Evolutionary conservation across 306 rosid genomes (phyloP).

Genomic region (Corylus avellana): DNA sequence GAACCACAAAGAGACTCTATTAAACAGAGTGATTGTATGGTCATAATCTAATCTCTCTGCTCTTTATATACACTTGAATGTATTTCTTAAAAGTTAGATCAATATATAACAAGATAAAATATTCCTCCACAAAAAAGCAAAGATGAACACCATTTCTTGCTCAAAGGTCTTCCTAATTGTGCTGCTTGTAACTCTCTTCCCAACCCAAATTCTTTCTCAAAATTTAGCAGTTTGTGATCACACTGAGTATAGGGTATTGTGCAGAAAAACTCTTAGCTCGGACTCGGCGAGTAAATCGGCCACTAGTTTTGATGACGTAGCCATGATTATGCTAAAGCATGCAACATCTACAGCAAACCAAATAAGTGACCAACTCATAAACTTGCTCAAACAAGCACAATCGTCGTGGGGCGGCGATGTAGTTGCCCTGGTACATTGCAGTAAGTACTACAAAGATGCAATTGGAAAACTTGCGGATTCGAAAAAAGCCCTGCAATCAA

Average conservation of each 20-base stretch:
- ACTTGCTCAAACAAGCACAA: background rate
- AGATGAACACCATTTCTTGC: background rate
- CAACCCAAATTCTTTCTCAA: background rate
- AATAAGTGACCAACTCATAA: background rate
- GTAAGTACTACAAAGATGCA: conserved; percentile 1
- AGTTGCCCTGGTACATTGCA: background rate
- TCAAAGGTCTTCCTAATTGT: background rate
- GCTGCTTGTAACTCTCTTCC: background rate
- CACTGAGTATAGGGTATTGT: background rate
- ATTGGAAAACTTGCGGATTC: background rate
- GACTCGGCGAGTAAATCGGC: background rate
- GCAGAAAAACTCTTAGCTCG: background rate
- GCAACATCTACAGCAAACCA: background rate
- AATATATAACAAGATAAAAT: no score
- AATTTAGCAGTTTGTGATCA: conserved; percentile 6
- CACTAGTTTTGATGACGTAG: background rate
- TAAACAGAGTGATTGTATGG: background rate
- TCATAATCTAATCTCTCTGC: background rate
- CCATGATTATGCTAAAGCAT: background rate
- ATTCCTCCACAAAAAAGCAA: no score
- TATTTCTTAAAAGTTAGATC: no score
- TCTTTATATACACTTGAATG: background rate
- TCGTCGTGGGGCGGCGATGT: background rate
- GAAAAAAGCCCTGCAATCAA: background rate
- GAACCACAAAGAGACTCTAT: background rate